A percentile compares a stretch with the other conserved stretches of the same genome.
phyloP scores from a whole-genome alignment of 345 rosid species.

The Firmiana major region DNA sequence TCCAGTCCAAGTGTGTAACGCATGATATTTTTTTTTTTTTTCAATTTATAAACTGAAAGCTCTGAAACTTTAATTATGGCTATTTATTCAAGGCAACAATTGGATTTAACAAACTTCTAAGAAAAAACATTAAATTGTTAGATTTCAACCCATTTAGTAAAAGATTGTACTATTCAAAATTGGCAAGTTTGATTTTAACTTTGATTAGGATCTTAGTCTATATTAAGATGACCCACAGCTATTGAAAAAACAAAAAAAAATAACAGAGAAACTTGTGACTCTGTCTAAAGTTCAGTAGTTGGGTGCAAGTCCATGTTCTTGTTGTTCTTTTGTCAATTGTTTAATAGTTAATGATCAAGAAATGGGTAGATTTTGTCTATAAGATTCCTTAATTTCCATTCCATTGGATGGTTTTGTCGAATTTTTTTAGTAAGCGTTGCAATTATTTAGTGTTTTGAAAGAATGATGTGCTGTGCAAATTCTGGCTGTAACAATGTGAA shows the following conservation, averaged over 20 bases:
- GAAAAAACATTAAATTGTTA: not conserved
- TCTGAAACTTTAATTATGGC: not conserved
- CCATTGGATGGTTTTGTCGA: not conserved
- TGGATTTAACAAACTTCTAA: not conserved
- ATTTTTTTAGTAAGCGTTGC: not conserved
- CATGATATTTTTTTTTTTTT: not conserved
- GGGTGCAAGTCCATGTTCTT: not conserved
- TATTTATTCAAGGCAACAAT: not conserved
- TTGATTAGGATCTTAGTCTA: too few species aligned
- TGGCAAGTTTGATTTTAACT: not conserved
- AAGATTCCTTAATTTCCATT: not conserved
- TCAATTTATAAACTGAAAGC: not conserved
- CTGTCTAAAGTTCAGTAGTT: not conserved
- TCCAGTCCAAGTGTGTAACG: not conserved
- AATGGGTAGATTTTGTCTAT: not conserved
- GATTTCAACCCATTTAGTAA: not conserved
- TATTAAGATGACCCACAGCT: not conserved
- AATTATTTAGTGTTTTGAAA: not conserved
- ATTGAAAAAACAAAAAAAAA: not conserved
- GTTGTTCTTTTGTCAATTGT: not conserved
- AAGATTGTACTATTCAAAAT: not conserved
- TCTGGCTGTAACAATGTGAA: constrained; percentile 2
- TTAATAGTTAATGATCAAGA: not conserved
- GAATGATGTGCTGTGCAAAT: not conserved
- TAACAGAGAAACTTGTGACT: not conserved